Percentiles rank a stretch among this genome's conserved stretches.
These are phyloP conservation scores for Pseudocercospora cruenta DNA, from an alignment of 2,329 filamentous ascomycete genomes.

Conservation along the genomic window DNA sequence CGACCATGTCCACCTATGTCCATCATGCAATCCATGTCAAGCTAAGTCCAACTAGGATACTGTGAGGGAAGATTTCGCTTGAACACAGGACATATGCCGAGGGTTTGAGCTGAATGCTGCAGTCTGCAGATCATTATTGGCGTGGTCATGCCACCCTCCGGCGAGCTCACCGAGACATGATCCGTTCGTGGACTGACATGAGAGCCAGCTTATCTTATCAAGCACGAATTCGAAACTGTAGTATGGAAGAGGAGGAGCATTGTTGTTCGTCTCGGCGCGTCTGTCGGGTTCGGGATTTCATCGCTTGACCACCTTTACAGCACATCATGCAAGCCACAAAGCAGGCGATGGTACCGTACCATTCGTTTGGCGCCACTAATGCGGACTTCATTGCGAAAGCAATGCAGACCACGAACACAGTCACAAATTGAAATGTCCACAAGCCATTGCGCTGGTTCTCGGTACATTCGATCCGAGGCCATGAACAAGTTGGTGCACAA, in stretches of 20 bases:
- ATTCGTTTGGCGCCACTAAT: neutral
- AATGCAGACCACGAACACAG: neutral
- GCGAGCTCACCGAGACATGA: neutral
- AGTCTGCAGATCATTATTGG: neutral
- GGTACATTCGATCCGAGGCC: neutral
- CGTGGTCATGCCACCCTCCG: neutral
- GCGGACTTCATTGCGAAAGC: neutral
- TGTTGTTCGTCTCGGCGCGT: neutral
- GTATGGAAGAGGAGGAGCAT: too few relatives aligned
- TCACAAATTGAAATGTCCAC: neutral
- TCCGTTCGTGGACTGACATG: too few relatives aligned
- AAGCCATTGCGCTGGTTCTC: neutral
- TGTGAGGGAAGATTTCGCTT: neutral
- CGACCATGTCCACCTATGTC: neutral
- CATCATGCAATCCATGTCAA: neutral
- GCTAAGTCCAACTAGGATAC: neutral
- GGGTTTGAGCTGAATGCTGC: neutral
- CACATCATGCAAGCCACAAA: neutral
- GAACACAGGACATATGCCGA: neutral
- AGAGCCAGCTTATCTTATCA: too few relatives aligned
- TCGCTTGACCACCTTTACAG: neutral
- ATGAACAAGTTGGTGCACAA: too few relatives aligned
- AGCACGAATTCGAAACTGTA: too few relatives aligned
- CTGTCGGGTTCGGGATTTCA: neutral
- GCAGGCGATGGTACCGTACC: neutral